Evolutionary conservation across 2,329 filamentous ascomycete genomes (phyloP).

Genomic region (Fusarium devonianum): DNA sequence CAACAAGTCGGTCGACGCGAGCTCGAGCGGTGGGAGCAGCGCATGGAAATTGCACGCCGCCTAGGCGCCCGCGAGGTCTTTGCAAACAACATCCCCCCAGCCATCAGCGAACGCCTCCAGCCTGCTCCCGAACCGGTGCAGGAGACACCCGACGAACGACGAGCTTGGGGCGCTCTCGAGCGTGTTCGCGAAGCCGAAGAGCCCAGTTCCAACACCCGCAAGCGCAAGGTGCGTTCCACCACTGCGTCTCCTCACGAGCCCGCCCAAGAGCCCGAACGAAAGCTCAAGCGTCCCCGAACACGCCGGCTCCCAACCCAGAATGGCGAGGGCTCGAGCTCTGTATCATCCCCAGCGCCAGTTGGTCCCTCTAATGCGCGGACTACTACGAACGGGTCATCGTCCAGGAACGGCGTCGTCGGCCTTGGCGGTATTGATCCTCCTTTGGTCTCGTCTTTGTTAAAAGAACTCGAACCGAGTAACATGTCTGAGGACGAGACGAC

Average conservation of each 20-base stretch:
- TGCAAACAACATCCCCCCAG: slow-evolving; percentile 63
- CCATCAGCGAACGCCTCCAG: slow-evolving; percentile 69
- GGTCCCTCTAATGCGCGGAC: slow-evolving; percentile 40
- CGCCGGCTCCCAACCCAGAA: slow-evolving; percentile 64
- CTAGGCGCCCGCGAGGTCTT: slow-evolving; percentile 80
- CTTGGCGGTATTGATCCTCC: slow-evolving; percentile 66
- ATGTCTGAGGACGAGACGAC: slow-evolving; percentile 63
- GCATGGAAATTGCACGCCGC: slow-evolving; percentile 80
- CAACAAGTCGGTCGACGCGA: slow-evolving; percentile 65
- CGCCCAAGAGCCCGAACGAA: slow-evolving; percentile 76
- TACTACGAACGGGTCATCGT: slow-evolving; percentile 31
- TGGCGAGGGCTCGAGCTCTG: slow-evolving; percentile 56
- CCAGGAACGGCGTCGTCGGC: slow-evolving; percentile 34
- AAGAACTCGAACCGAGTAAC: slow-evolving; percentile 79
- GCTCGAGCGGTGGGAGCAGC: slow-evolving; percentile 80
- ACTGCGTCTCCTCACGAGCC: slow-evolving; percentile 75
- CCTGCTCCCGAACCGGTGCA: slow-evolving; percentile 62
- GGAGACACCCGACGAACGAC: slow-evolving; percentile 80
- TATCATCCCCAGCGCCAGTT: slow-evolving; percentile 44
- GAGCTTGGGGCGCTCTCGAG: slow-evolving; percentile 91
- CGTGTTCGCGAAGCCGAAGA: slow-evolving; percentile 76
- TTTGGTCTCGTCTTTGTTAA: slow-evolving; percentile 85
- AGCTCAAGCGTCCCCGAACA: slow-evolving; percentile 86
- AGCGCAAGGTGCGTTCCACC: slow-evolving; percentile 76
- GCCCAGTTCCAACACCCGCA: slow-evolving; percentile 63